A percentile compares a stretch with the other conserved stretches of the same genome.
Evolutionary conservation across 78 protist species (phyloP).

Genomic region (Dictyostelium capitatum): DNA sequence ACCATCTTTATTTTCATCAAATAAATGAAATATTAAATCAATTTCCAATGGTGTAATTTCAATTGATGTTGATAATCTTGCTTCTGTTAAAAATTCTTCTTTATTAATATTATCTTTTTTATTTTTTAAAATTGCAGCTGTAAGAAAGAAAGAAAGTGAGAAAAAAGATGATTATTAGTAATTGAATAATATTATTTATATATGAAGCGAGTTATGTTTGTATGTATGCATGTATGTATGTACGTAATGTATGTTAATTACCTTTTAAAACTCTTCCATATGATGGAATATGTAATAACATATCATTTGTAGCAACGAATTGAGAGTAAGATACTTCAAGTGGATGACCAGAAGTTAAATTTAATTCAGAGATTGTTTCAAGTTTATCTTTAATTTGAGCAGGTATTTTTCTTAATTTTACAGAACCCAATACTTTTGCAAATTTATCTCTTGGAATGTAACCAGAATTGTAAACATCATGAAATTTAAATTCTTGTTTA

Average conservation of each 20-base stretch:
- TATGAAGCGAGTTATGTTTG: too few relatives aligned
- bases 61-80: conserved; percentile 48
- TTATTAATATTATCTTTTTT: conserved; percentile 36
- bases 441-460: conserved; percentile 74
- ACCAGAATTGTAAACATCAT: conserved; percentile 41
- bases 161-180: neutral
- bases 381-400: conserved; percentile 47
- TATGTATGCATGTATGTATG: too few relatives aligned
- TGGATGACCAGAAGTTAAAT: conserved; percentile 39
- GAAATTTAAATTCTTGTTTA: conserved; percentile 67
- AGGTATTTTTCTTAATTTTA: conserved; percentile 70
- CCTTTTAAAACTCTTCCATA: conserved; percentile 64
- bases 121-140: conserved; percentile 37
- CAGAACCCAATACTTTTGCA: conserved; percentile 59
- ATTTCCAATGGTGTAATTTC: conserved; percentile 80
- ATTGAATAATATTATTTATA: neutral
- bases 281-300: conserved; percentile 76
- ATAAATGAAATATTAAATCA: conserved; percentile 65
- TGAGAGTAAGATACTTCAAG: conserved; percentile 61
- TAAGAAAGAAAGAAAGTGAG: neutral
- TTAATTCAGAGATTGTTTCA: conserved; percentile 49
- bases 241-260: too few relatives aligned
- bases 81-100: conserved; percentile 72
- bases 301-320: conserved; percentile 71
- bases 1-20: conserved; percentile 64